Evolutionary conservation across 768 basidiomycete genomes (phyloP), one percentile per base, ranked within the genome.

Genomic region (Suillus spraguei): DNA sequence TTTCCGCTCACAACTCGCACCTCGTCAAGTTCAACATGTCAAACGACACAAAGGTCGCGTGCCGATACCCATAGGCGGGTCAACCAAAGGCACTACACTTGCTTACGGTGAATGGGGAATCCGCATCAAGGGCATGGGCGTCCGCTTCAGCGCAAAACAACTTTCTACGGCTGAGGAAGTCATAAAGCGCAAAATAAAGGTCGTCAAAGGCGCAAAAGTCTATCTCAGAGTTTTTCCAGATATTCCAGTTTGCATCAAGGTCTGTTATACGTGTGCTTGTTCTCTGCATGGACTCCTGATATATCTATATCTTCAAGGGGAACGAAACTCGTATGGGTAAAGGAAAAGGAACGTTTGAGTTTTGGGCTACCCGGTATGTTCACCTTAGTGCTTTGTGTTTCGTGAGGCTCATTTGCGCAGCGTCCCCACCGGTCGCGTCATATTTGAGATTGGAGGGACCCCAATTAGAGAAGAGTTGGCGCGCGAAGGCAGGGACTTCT

Each of bases 281-380:
- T 11, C 11, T 17, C 24, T 14, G 7, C n/a, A 24, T 2, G 11
- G 11, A 13, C 5, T 14, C 6, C 16, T 7, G 53, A 49, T 24
- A 24, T 16, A n/a, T n/a, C n/a, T n/a, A n/a, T n/a, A 2, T 53
- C 39, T 41, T 7, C 64, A 95, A 58, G 93, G 97, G 97, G 60
- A 99, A 97, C 69, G 96, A 99, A 77, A 96, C 95, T 6, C 91
- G 97, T 83, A 98, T 99, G 97, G 97, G 97, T 59, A 99, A 99
- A 78, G 97, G 97, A 64, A 99, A 99, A 76, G 97, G 97, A 53
- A 87, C 91, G 0, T 99, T 99, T 70, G 97, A 99, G 72, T 98
- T 84, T 74, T 99, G 97, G 97, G 94, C 96, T 33, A 93, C 91
- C 63, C 87, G 94, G 93, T 94, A 69, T 61, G 86, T 71, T 41